Evolutionary conservation across 345 rosid species (phyloP), one percentile per base, ranked within the genome.

Genomic region (Corchorus olitorius): DNA sequence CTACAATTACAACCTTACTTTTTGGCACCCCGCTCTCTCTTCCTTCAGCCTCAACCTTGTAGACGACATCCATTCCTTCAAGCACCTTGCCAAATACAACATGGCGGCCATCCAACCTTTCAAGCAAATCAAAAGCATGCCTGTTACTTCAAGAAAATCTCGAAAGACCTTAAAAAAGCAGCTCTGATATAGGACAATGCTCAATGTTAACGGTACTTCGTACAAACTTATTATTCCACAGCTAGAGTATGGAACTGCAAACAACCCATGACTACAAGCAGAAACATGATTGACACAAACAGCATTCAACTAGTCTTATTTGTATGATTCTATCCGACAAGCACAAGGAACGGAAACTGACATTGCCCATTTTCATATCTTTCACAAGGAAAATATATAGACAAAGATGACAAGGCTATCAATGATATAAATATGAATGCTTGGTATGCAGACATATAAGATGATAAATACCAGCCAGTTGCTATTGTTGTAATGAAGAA

Each of bases 81-180:
- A 96, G 55, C 68, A 93, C 99, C 86, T 92, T 91, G 45, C 99
- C 98, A 56, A 96, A 92, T 49, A 96, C 97, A 41, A 92, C 97
- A 37, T 96, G 97, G 55, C 15, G 94, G 7, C 97, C 97, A 27
- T 96, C 95, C 95, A 94, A 85, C 98, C 99, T 96, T 82, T 13
- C 16, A 78, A 37, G 61, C 8, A 49, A 71, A 80, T 45, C 59
- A 17, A 64, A 4, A 8, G 67, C 70, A 75, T 39, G 6, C 0
- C 3, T 3, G 33, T 11, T 27, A 50, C 60, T 19, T 52, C 16
- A 2, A 11, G 60, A 70, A 52, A 52, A 69, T 34, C 33, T 34
- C 16, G 34, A 4, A 10, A 0, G 67, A 16, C 20, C 48, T 37
- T 63, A 7, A 12, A 16, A 59, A 27, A 22, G 39, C 16, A 27